These are phyloP conservation scores for Emergomyces africanus DNA, from an alignment of 2,329 filamentous ascomycete genomes.

Conservation along the genomic window DNA sequence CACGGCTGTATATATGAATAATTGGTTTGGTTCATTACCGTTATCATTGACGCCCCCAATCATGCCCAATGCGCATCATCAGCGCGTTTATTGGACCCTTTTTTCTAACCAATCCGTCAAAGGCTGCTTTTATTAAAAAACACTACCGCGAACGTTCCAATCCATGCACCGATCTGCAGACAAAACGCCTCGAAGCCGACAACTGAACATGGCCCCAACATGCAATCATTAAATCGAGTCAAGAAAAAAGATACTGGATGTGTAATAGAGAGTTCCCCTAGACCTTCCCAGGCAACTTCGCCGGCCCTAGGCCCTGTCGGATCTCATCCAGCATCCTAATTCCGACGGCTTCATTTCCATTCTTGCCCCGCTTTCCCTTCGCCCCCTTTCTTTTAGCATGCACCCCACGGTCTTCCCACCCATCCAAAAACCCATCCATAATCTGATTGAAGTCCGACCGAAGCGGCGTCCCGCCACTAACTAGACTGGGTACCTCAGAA, in stretches of 20 bases:
- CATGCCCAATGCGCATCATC: not conserved
- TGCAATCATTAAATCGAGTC: not conserved
- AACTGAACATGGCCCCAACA: not conserved
- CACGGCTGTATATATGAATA: not conserved
- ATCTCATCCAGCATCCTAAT: constrained; percentile 88
- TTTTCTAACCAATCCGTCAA: not conserved
- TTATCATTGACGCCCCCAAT: not conserved
- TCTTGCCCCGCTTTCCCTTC: constrained; percentile 54
- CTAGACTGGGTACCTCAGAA: constrained; percentile 49
- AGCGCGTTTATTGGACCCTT: not conserved
- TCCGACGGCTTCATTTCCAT: constrained; percentile 67
- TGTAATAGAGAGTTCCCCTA: not conserved
- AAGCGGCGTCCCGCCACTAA: constrained; percentile 40
- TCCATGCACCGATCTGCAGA: not conserved
- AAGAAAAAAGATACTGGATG: not conserved
- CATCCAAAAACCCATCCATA: constrained; percentile 83
- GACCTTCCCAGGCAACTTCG: constrained; percentile 41
- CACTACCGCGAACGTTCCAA: not conserved
- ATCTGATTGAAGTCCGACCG: constrained; percentile 75
- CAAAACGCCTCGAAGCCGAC: not conserved
- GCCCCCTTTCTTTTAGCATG: constrained; percentile 32
- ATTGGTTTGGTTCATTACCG: not conserved
- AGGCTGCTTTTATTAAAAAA: not conserved
- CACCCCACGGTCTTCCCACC: constrained; percentile 34
- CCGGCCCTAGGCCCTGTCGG: constrained; percentile 63